These are phyloP conservation scores for Papiliotrema laurentii DNA, from an alignment of 1,284 basidiomycete species.

Conservation along the genomic window DNA sequence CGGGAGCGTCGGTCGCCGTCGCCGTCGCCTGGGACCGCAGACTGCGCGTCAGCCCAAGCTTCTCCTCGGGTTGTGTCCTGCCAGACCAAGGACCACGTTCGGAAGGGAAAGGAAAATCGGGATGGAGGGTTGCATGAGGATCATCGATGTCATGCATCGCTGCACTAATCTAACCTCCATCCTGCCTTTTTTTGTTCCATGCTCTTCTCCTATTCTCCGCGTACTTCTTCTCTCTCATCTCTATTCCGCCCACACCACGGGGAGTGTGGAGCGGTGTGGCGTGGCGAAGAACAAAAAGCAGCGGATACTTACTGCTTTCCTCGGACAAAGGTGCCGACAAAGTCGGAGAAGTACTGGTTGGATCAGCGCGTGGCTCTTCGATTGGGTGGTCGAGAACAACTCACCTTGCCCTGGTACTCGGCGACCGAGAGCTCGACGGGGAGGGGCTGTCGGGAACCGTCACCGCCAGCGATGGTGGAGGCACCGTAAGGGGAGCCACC, in stretches of 20 bases:
- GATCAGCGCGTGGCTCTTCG: neutral
- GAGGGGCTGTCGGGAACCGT: constrained; percentile 62
- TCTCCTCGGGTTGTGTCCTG: too few relatives aligned
- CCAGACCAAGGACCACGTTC: too few relatives aligned
- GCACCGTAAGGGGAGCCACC: constrained; percentile 66
- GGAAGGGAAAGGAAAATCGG: too few relatives aligned
- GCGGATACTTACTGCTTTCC: constrained; percentile 31
- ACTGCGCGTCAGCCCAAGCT: too few relatives aligned
- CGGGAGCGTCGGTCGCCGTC: neutral
- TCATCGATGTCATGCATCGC: neutral
- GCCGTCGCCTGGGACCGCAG: too few relatives aligned
- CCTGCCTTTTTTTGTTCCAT: neutral
- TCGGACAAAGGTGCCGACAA: constrained; percentile 38
- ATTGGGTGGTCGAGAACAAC: constrained; percentile 5
- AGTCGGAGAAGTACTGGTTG: constrained; percentile 39
- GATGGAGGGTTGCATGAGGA: neutral
- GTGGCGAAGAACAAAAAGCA: neutral
- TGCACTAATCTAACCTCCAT: neutral
- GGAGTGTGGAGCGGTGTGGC: too few relatives aligned
- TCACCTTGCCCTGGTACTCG: constrained; percentile 55
- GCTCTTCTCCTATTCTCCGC: neutral
- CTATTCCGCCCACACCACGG: too few relatives aligned
- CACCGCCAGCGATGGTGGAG: constrained; percentile 61
- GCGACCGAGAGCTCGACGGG: constrained; percentile 64
- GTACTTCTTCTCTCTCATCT: too few relatives aligned